Evolutionary conservation across 2,329 filamentous ascomycete genomes (phyloP).

Genomic region (Colletotrichum melonis): DNA sequence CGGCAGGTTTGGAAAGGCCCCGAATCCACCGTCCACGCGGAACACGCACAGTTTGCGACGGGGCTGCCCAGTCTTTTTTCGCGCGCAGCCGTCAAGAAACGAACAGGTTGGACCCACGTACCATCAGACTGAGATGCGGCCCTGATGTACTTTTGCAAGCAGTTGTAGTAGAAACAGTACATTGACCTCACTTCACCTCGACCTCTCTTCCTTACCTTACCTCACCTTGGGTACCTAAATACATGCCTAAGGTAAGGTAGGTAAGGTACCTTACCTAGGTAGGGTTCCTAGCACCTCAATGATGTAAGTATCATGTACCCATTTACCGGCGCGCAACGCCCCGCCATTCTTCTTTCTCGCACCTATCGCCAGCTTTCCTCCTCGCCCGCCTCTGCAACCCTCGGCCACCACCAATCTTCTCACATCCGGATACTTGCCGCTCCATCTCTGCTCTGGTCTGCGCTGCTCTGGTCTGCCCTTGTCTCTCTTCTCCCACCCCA

Average conservation of each 20-base stretch:
- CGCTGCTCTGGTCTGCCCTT: background rate
- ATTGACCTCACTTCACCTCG: background rate
- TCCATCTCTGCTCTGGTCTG: background rate
- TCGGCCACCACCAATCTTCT: conserved; percentile 1
- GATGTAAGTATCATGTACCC: conserved; percentile 3
- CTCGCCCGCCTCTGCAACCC: background rate
- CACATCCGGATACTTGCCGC: background rate
- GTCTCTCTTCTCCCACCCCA: background rate
- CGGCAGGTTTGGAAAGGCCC: background rate
- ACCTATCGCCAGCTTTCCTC: conserved; percentile 22
- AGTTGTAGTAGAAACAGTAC: background rate
- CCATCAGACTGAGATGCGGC: background rate
- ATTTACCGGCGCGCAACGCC: conserved; percentile 6
- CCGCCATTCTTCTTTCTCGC: background rate
- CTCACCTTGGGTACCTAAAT: background rate
- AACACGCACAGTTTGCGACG: background rate
- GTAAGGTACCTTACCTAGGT: too few species aligned
- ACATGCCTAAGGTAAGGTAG: background rate
- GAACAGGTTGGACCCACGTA: background rate
- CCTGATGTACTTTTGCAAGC: background rate
- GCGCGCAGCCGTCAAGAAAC: background rate
- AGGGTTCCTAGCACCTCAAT: background rate
- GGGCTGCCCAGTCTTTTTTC: background rate
- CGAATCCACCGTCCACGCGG: conserved; percentile 1
- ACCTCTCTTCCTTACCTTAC: conserved; percentile 4